Base-by-base conservation (phyloP, 495 filamentous ascomycete genomes). In the Tuber borchii region DNA sequence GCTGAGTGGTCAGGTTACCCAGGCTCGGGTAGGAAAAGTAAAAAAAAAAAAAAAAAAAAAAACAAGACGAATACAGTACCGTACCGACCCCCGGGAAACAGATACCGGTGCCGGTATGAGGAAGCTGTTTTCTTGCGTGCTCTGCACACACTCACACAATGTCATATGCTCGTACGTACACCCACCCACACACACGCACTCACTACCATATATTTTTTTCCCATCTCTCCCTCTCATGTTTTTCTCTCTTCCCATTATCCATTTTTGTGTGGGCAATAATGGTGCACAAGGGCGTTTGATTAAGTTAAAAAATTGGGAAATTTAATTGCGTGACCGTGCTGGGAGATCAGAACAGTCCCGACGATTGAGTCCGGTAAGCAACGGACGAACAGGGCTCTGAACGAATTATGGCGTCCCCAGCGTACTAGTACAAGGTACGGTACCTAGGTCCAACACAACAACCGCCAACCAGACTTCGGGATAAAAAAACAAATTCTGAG, bases 241-340 rank as follows among this genome's bases (percentile, higher is more conserved):
- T 71, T 26, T 39, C 75, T 73, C 79, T 71, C 40, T n/a, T 20
- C 75, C 79, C 69, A 46, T 82, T 70, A 45, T 65, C 26, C 56
- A 14, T 17, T 65, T 61, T 31, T 65, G 56, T 65, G 56, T 65
- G 56, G 26, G 56, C 43, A 72, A 71, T 72, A 71, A 75, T 74
- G 74, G 74, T 72, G 70, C 40, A 69, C 46, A 69, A 74, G 69
- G 68, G 71, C 71, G 68, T 78, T 79, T 79, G 78, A 75, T 78
- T 73, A 75, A 71, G 78, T 68, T 80, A 71, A 74, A 71, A 76
- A 80, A 76, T 76, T 80, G 78, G 72, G 26, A 81, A 81, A 81
- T 81, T 81, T 79, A 81, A 81, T 81, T 81, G 79, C 79, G 79
- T 81, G 79, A 81, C 79, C 75, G 75, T 80, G 78, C 78, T 80